Evolutionary conservation across 2,329 filamentous ascomycete genomes (phyloP).

Genomic region (Colletotrichum euphorbiae): DNA sequence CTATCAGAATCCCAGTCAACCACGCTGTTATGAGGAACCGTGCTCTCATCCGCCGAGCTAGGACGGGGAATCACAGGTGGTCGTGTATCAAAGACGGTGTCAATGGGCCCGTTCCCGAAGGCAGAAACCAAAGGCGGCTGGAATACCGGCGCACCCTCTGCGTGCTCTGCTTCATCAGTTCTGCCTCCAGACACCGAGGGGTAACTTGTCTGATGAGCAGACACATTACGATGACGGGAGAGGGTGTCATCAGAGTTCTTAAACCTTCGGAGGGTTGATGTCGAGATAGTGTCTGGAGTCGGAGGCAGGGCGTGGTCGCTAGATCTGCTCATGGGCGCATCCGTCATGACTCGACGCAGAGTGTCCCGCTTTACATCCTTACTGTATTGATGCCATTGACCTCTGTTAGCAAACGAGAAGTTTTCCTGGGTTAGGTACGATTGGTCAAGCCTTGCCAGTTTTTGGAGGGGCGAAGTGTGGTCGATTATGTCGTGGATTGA

Average conservation of each 20-base stretch:
- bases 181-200: conserved; percentile 46
- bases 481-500: conserved; percentile 61
- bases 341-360: conserved; percentile 61
- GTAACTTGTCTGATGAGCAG: conserved; percentile 50
- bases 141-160: conserved; percentile 36
- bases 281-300: conserved; percentile 70
- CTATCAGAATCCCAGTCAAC: conserved; percentile 60
- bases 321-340: conserved; percentile 55
- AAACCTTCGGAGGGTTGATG: conserved; percentile 63
- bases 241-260: conserved; percentile 64
- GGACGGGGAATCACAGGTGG: conserved; percentile 54
- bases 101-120: conserved; percentile 44
- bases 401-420: conserved; percentile 39
- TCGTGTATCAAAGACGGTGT: conserved; percentile 45
- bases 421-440: conserved; percentile 45
- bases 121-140: conserved; percentile 49
- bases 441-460: conserved; percentile 58
- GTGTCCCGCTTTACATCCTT: conserved; percentile 62
- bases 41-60: conserved; percentile 61
- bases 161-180: conserved; percentile 41
- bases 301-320: conserved; percentile 62
- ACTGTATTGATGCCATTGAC: conserved; percentile 44
- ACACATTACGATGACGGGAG: conserved; percentile 46
- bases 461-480: conserved; percentile 61
- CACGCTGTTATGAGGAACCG: conserved; percentile 52